Conservation (phyloP, 306 rosid genomes). For the Aeschynomene evenia region DNA sequence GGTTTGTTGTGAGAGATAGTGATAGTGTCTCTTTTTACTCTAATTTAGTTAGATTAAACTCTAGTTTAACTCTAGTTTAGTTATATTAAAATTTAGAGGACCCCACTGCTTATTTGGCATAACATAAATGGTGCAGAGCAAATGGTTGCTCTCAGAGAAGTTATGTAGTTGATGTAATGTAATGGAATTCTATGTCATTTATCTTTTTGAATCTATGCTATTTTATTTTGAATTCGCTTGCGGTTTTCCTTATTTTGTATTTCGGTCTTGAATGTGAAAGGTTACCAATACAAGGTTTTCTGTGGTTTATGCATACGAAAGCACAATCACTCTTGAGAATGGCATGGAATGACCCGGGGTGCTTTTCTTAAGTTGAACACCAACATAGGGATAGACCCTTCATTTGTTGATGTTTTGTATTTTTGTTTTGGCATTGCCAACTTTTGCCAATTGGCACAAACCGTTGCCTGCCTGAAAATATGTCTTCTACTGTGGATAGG, state of each 20-base stretch:
- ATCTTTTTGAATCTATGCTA: background rate
- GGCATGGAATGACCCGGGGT: background rate
- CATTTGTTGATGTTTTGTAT: constrained; percentile 8
- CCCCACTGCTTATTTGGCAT: too few relatives aligned
- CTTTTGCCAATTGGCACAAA: background rate
- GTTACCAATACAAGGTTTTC: background rate
- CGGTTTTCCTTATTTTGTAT: background rate
- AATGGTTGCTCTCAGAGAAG: too few relatives aligned
- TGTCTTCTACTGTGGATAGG: constrained; percentile 42
- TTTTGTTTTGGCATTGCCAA: background rate
- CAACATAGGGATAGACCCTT: background rate
- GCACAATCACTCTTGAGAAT: background rate
- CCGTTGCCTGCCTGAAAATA: constrained; percentile 25
- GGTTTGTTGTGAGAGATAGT: too few relatives aligned
- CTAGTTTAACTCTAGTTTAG: too few relatives aligned
- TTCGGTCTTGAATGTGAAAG: background rate
- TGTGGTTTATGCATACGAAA: background rate
- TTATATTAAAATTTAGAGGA: too few relatives aligned
- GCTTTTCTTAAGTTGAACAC: background rate
- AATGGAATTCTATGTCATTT: background rate
- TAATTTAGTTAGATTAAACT: too few relatives aligned
- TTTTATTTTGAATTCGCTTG: background rate
- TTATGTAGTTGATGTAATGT: background rate
- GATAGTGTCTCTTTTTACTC: too few relatives aligned
- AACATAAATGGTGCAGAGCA: too few relatives aligned